phyloP scores from a whole-genome alignment of 1,284 basidiomycete species.

The Cryptococcus floricola region DNA sequence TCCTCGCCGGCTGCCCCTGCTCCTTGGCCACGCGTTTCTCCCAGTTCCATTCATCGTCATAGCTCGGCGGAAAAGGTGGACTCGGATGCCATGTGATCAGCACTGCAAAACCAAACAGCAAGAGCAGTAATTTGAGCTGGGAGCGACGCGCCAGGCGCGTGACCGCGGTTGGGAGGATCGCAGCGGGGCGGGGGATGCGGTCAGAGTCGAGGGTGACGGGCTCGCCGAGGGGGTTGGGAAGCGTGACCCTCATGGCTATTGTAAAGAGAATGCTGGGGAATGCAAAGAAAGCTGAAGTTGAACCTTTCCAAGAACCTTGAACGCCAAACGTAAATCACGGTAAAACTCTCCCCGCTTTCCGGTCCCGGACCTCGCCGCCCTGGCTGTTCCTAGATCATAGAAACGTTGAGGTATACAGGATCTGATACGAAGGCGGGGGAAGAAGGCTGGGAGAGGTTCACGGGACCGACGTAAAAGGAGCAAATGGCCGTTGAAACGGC shows the following conservation, averaged over 20 bases:
- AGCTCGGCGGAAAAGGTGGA: conserved; percentile 43
- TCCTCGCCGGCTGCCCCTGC: conserved; percentile 30
- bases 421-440: no score
- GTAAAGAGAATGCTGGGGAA: no score
- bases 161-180: background rate
- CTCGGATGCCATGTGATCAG: conserved; percentile 18
- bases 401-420: no score
- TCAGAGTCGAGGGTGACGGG: conserved; percentile 25
- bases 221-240: conserved; percentile 36
- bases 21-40: conserved; percentile 24
- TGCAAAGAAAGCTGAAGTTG: no score
- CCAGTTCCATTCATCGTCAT: conserved; percentile 25
- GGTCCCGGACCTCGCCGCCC: no score
- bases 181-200: background rate
- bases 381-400: no score
- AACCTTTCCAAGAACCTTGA: no score
- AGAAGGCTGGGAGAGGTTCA: no score
- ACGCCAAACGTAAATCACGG: no score
- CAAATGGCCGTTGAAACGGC: no score
- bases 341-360: no score
- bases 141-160: conserved; percentile 5
- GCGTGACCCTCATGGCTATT: conserved; percentile 20
- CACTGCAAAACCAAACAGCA: conserved; percentile 9
- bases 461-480: no score
- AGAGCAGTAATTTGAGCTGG: conserved; percentile 6